phyloP scores from a whole-genome alignment of 2,329 filamentous ascomycete genomes.

The Grosmannia huntii region DNA sequence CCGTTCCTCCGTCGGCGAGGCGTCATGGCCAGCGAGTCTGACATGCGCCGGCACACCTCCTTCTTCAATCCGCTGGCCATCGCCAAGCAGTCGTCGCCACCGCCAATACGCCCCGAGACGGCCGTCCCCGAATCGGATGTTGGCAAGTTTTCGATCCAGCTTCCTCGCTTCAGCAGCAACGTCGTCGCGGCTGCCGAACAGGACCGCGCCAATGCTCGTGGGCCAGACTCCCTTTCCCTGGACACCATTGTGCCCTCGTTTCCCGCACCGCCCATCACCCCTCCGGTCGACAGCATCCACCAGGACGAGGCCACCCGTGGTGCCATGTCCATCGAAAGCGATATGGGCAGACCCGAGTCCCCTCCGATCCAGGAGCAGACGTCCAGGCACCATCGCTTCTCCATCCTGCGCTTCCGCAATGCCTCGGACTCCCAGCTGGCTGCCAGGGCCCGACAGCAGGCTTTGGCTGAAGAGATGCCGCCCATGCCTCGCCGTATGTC shows the following conservation, averaged over 20 bases:
- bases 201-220: neutral
- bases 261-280: neutral
- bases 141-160: neutral
- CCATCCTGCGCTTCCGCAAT: conserved; percentile 74
- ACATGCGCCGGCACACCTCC: conserved; percentile 40
- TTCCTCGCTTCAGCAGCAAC: neutral
- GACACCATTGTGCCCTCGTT: neutral
- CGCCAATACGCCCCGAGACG: neutral
- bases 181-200: neutral
- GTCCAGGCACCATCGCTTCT: conserved; percentile 48
- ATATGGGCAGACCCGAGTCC: conserved; percentile 27
- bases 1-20: conserved; percentile 49
- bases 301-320: conserved; percentile 13
- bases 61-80: conserved; percentile 18
- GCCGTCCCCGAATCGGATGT: conserved; percentile 10
- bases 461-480: conserved; percentile 36
- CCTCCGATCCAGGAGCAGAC: conserved; percentile 42
- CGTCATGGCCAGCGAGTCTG: conserved; percentile 45
- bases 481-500: conserved; percentile 47
- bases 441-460: conserved; percentile 56
- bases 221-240: neutral
- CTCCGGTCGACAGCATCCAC: neutral
- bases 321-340: conserved; percentile 11
- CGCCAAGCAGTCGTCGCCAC: conserved; percentile 12
- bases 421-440: conserved; percentile 87